Evolutionary conservation across 306 rosid species (phyloP).

Genomic region (Quercus variabilis): DNA sequence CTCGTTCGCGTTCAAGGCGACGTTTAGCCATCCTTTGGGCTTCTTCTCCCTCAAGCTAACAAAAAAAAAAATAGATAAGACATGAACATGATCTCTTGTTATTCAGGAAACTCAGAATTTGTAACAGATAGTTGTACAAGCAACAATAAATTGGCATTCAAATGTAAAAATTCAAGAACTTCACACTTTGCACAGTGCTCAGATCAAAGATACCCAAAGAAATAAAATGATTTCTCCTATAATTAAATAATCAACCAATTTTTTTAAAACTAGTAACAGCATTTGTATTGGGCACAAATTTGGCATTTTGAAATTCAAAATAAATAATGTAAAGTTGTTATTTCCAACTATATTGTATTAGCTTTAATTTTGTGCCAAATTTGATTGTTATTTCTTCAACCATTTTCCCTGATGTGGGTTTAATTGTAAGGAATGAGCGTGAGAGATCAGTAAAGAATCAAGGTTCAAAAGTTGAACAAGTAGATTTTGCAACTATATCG

Average conservation of each 20-base stretch:
- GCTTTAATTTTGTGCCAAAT: too few species aligned
- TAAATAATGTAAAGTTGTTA: not conserved
- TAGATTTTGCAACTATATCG: too few species aligned
- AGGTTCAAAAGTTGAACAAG: too few species aligned
- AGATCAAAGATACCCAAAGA: not conserved
- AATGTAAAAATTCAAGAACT: not conserved
- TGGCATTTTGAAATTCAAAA: not conserved
- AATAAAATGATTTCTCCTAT: not conserved
- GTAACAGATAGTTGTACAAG: not conserved
- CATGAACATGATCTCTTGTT: not conserved
- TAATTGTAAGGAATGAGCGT: too few species aligned
- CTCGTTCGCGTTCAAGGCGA: constrained; percentile 79
- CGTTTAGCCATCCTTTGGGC: constrained; percentile 66
- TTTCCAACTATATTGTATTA: too few species aligned
- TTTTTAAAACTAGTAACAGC: not conserved
- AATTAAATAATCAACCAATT: not conserved
- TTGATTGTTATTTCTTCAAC: too few species aligned
- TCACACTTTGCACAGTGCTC: not conserved
- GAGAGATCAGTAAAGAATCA: too few species aligned
- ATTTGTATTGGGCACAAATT: not conserved
- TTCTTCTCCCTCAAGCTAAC: constrained; percentile 77
- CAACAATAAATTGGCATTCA: too few species aligned
- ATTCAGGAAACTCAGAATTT: not conserved
- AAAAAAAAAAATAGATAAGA: constrained; percentile 6
- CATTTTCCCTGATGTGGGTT: too few species aligned